A percentile compares a stretch with the other conserved stretches of the same genome.
Conservation (phyloP, 768 basidiomycete species). For the Mycena maculata region DNA sequence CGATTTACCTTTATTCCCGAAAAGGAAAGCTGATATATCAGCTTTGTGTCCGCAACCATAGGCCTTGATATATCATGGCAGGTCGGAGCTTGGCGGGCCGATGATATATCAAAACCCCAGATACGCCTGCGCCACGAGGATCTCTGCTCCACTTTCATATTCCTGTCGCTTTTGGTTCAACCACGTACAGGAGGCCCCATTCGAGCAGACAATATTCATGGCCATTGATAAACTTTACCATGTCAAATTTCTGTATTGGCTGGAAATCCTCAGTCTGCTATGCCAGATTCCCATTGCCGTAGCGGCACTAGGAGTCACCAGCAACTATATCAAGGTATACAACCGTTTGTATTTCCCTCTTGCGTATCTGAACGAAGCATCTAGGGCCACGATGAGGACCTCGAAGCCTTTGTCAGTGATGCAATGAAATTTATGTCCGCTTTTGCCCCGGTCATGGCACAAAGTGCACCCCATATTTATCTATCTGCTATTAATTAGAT, state of each 20-base stretch:
- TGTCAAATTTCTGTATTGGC: conserved; percentile 30
- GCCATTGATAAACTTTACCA: conserved; percentile 11
- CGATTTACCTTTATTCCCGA: too few relatives aligned
- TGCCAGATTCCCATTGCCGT: neutral
- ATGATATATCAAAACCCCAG: too few relatives aligned
- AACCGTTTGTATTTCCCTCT: neutral
- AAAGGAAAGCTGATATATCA: too few relatives aligned
- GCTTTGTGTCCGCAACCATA: too few relatives aligned
- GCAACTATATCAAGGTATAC: neutral
- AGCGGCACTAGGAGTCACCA: neutral
- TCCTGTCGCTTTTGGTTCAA: conserved; percentile 21
- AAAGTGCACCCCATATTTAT: conserved; percentile 36
- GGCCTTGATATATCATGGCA: too few relatives aligned
- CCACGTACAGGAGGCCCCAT: conserved; percentile 8
- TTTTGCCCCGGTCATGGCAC: conserved; percentile 30
- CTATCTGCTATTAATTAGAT: too few relatives aligned
- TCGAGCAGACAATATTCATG: neutral
- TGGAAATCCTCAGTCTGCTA: conserved; percentile 33
- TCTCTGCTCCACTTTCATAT: conserved; percentile 23
- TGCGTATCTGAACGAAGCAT: neutral
- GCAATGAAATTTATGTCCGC: conserved; percentile 22
- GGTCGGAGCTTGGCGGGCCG: too few relatives aligned
- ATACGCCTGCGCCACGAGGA: too few relatives aligned
- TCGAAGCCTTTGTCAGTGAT: conserved; percentile 15
- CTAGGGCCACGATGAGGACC: neutral